Base-by-base conservation (phyloP, 768 basidiomycete species). In the Mycena latifolia region DNA sequence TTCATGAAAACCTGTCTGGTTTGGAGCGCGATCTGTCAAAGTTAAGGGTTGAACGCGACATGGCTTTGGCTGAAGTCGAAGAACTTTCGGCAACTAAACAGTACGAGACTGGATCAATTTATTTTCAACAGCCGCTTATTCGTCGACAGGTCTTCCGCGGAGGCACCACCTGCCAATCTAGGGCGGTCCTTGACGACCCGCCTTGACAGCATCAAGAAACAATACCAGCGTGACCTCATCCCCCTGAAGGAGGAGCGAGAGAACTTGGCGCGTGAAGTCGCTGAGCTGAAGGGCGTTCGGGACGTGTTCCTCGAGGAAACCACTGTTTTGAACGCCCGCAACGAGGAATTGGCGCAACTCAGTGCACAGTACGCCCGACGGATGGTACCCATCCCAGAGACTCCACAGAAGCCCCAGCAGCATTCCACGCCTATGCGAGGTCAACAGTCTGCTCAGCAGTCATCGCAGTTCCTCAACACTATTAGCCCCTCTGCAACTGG, bases 251-350 rank as follows among this genome's bases (percentile, higher is more conserved):
- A 90, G 59, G 89, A 98, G 77, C 91, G 92, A 25, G 95, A 98
- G 71, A 83, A 84, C 2, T 80, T 99, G 29, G 76, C 82, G 24
- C 85, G 94, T 50, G 97, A 99, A 78, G 89, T 98, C 60, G 81
- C 84, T 3, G 96, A 99, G 72, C 89, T 99, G 53, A 90, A 89
- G 74, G 91, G 92, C 18, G 89, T 92, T 1, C 88, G 94, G 33
- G 95, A 98, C 69, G 86, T 91, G 45, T 92, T 93, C 78, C 80
- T 96, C 43, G 96, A 97, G 73, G 98, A 99, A 80, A 93, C 95
- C 0, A 92, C 95, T 0, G 90, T 91, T 24, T 85, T 99, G 54
- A 95, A 94, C 75, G 90, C 90, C 8, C 89, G 95, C 52, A 99
- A 99, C 79, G 95, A 96, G 72, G 94, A 96, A 75, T 85, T 99